Evolutionary conservation across 495 filamentous ascomycete genomes (phyloP), one percentile per base, ranked within the genome.

Genomic region (Neurospora sp.): DNA sequence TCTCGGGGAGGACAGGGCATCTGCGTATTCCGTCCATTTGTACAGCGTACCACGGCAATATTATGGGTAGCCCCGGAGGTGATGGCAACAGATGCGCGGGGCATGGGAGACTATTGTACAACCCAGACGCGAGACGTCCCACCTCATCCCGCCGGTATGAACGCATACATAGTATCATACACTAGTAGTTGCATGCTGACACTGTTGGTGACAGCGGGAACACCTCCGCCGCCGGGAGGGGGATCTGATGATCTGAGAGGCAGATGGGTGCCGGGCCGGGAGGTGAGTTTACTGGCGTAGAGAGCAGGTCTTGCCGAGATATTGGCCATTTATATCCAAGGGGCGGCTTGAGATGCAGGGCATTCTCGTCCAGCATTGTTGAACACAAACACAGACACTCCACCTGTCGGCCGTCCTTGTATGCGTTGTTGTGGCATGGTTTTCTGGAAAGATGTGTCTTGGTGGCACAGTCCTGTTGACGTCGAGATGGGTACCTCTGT

Each of bases 21-120:
- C 35, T 72, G 71, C 38, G 31, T 54, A 60, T 72, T 42, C 38
- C 46, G 71, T 72, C 27, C 39, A 70, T 60, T 72, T 39, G 71
- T 20, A 72, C 41, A 42, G 71, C 35, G 39, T 27, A 72, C 41
- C 23, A 60, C 44, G 39, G 23, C 27, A 54, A 54, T 49, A 31
- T 41, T 40, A 18, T 73, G 70, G 74, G 16, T 39, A 5, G 49
- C 49, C 46, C 35, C 39, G 74, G 37, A 40, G 69, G 12, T 71
- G 46, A 69, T 70, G 72, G 70, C 70, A 76, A 60, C 49, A 60
- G 49, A 60, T 11, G 23, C 20, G 46, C 49, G 23, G 49, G 54
- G 11, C 23, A 20, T 20, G 5, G 5, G 23, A 62, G 54, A 62
- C 54, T 54, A 54, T 54, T 54, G 46, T 54, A 46, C 18, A 46